Conservation (phyloP, 2,329 filamentous ascomycete species). For the Nectriaceae sp. region DNA sequence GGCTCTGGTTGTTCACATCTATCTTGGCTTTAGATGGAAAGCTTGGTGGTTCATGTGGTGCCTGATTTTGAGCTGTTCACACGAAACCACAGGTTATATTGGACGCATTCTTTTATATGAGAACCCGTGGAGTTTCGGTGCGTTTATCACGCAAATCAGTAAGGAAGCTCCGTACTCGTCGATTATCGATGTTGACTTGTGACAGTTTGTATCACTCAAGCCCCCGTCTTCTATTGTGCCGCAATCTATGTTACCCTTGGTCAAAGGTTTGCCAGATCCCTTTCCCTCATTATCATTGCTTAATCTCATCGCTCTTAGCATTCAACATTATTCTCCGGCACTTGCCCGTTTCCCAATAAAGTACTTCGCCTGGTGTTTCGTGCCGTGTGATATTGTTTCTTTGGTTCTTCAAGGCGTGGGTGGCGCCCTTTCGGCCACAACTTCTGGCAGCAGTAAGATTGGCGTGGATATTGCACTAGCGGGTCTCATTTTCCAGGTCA, state of each 20-base stretch:
- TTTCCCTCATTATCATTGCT: rapidly evolving
- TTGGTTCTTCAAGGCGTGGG: conserved; percentile 53
- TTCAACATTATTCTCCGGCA: conserved; percentile 32
- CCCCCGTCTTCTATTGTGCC: conserved; percentile 39
- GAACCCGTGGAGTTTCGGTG: conserved; percentile 55
- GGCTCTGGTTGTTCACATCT: conserved; percentile 41
- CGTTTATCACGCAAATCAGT: conserved; percentile 61
- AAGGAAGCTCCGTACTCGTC: no score
- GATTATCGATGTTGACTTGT: not conserved
- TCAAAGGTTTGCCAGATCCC: conserved; percentile 4
- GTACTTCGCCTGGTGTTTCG: conserved; percentile 40
- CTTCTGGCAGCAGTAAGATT: conserved; percentile 36
- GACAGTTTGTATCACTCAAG: conserved; percentile 44
- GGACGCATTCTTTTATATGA: conserved; percentile 55
- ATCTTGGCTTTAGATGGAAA: conserved; percentile 40
- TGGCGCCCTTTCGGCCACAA: conserved; percentile 43
- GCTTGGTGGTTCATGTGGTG: conserved; percentile 42
- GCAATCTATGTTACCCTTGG: conserved; percentile 30
- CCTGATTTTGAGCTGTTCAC: conserved; percentile 53
- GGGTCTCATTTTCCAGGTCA: conserved; percentile 51
- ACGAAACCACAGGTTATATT: conserved; percentile 59
- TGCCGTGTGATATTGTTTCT: conserved; percentile 51
- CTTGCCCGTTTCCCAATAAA: conserved; percentile 36
- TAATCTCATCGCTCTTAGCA: conserved; percentile 18
- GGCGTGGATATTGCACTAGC: conserved; percentile 52